Base-by-base conservation (phyloP, 805 yeast genomes). In the Debaryomyces hansenii region DNA sequence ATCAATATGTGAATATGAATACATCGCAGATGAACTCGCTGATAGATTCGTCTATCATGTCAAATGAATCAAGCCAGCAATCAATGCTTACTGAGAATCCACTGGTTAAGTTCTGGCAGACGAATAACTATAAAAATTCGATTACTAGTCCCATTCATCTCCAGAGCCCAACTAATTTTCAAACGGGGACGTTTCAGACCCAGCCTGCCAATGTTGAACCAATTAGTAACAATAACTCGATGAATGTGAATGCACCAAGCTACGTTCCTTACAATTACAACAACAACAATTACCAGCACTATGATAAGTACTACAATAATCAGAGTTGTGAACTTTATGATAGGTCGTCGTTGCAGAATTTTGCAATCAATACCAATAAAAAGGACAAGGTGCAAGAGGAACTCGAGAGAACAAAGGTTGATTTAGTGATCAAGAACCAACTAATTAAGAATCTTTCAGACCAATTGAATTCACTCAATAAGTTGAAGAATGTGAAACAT, bases 401-500 rank as follows among this genome's bases (percentile, higher is more conserved):
- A 20, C 37, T 50, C 12, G 80, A 77, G 39, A 63, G 68, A 44
- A 60, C 79, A 46, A 75, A 74, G 52, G 62, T 79, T 40, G 81
- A 82, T 51, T 56, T 85, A 42, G 74, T 74, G 46, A 64, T 83
- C 42, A 85, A 83, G 58, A 82, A 84, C 39, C 69, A 69, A 56
- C 58, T 74, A 49, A 57, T 67, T 53, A 57, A 63, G 47, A 60
- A 64, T 49, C 57, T 72, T 54, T 60, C 69, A 12, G 69, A 68
- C 35, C 69, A 71, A 47, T 52, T 70, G 37, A 58, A 56, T 38
- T 40, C 53, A 16, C 41, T 55, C 36, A 58, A 55, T 38, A 54
- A 46, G 21, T 37, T 52, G 31, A 58, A 47, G 41, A 45, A 50
- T 44, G 45, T 52, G 57, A n/a, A 31, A 42, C 18, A 43, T 37